Base-by-base conservation (phyloP, 768 basidiomycete genomes). In the Mycena rebaudengoi region DNA sequence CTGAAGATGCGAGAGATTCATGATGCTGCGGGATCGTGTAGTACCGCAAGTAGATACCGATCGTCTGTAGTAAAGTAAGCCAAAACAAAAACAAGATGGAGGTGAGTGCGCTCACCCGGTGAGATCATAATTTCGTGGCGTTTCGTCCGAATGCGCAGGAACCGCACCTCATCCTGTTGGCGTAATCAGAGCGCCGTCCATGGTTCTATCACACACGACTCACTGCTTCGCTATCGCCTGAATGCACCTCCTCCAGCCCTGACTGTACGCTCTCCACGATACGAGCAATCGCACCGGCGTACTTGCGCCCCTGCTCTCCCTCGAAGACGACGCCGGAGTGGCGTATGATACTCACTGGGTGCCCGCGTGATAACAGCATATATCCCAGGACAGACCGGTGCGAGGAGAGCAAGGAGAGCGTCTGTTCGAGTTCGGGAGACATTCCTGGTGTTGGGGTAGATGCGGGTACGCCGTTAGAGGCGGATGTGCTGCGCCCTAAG, bases 61-160 rank as follows among this genome's bases (percentile, higher is more conserved):
- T 91, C 90, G 71, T 94, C 94, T 95, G 40, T 33, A 3, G 25
- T 7, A 21, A 59, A 59, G 25, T 40, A n/a, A 11, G 46, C 7
- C 16, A 10, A n/a, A 23, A 49, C 10, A 2, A 16, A 23, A 14
- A 26, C 14, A 46, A 8, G 33, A 29, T 20, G 21, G 13, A 30
- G 25, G 18, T 16, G 21, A 5, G 16, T 8, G 18, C 7, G 71
- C 90, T 28, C 54, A 94, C 96, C 92, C 59, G 96, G 96, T 3
- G 96, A 94, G 63, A 98, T 95, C 91, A 98, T 92, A 60, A 98
- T 81, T 72, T 97, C 96, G 74, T 98, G 96, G 52, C 91, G 85
- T 73, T 88, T 93, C 61, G 96, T 97, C 49, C 96, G 86, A 78
- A 97, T 95, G 60, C 95, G 82, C 86, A 98, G 88, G 71, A 97